Percentiles rank a stretch among this genome's conserved stretches.
phyloP scores from a whole-genome alignment of 805 yeast species.

The Dipodascus geniculatus region DNA sequence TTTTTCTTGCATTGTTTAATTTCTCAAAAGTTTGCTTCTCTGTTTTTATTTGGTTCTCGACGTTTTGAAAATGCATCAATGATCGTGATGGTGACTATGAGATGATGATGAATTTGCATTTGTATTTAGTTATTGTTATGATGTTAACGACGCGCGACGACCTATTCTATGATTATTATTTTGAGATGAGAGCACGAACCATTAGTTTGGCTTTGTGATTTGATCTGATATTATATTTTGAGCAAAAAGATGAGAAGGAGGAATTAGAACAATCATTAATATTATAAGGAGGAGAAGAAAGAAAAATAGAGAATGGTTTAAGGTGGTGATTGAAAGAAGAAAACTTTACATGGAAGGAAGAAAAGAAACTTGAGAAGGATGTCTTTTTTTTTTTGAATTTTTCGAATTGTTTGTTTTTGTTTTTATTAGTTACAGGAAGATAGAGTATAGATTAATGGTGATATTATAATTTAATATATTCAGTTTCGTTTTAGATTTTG shows the following conservation, averaged over 20 bases:
- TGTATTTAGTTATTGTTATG: not conserved
- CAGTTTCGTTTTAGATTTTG: not conserved
- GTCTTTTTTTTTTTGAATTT: not conserved
- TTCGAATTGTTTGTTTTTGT: not conserved
- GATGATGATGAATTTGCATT: not conserved
- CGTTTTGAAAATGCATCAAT: not conserved
- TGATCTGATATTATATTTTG: not conserved
- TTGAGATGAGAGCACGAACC: not conserved
- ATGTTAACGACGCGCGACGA: not conserved
- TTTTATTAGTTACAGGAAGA: slow-evolving; percentile 1
- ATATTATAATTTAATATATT: too few relatives aligned
- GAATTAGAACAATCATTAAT: not conserved
- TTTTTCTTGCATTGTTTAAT: not conserved
- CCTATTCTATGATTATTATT: not conserved
- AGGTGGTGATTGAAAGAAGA: not conserved
- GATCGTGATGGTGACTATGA: slow-evolving; percentile 1
- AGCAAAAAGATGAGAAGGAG: not conserved
- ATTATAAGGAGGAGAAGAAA: not conserved
- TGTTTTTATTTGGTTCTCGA: slow-evolving; percentile 1
- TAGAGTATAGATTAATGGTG: slow-evolving; percentile 1
- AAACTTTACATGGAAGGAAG: not conserved
- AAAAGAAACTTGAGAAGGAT: not conserved
- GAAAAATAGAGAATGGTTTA: not conserved
- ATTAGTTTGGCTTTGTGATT: not conserved
- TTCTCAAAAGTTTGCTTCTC: not conserved